Base-by-base conservation (phyloP, 2,329 filamentous ascomycete genomes). In the Hymenotorrendiella dingleyae region DNA sequence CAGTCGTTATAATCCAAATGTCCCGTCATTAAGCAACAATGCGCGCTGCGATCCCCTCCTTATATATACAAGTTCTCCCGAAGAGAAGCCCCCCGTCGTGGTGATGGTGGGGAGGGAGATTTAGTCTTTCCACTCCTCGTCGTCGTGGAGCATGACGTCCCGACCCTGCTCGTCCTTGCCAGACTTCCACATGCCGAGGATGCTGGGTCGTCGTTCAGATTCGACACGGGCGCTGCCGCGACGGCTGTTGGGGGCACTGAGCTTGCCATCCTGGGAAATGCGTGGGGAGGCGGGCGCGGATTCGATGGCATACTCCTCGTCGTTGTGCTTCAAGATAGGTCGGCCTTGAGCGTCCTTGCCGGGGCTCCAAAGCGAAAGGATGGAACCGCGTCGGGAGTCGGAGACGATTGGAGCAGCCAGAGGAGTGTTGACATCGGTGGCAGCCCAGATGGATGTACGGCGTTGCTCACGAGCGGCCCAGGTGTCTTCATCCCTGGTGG, bases 51-150 rank as follows among this genome's bases (percentile, higher is more conserved):
- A 11, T 17, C 16, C 17, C 12, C 33, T 22, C 8, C 21, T 10
- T 10, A 6, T 14, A 36, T 23, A 9, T 23, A 11, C 19, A 12
- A 4, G 7, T 21, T 14, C 12, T 36, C 9, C 20, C 12, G 16
- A 3, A 22, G 3, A 36, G 12, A 6, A 36, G 23, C 20, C 5
- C 6, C 30, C 4, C 12, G n/a, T 6, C 30, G 16, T 17, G 9
- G 30, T 32, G 36, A 27, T 28, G 17, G 6, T n/a, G n/a, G n/a
- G n/a, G n/a, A n/a, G n/a, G n/a, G n/a, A n/a, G n/a, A n/a, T n/a
- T n/a, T n/a, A n/a, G n/a, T n/a, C n/a, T n/a, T 28, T 23, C 42
- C 35, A 44, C 23, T 44, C 42, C 21, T 39, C 36, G 16, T 44
- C 42, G 17, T 44, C 42, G 24, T 40, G 36, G 14, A 34, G 20